Evolutionary conservation across 345 rosid genomes (phyloP).

Genomic region (Cochlearia excelsa): DNA sequence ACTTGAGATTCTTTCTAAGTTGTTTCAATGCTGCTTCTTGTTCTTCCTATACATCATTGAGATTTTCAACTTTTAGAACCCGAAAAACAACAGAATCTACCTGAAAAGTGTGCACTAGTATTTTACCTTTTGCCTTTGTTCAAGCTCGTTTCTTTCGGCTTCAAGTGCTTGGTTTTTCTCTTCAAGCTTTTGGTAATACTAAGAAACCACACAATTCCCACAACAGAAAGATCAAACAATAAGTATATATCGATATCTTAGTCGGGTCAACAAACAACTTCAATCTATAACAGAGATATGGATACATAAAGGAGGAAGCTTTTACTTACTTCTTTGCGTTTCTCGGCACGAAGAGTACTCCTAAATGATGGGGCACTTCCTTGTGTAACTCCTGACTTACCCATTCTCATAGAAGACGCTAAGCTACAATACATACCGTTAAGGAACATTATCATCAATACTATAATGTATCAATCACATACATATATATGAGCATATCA

Average conservation of each 20-base stretch:
- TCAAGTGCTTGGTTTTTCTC: constrained; percentile 81
- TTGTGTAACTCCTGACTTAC: constrained; percentile 62
- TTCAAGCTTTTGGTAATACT: constrained; percentile 83
- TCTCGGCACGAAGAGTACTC: constrained; percentile 76
- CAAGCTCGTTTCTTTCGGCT: constrained; percentile 69
- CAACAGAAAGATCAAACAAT: constrained; percentile 1
- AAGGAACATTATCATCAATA: constrained; percentile 15
- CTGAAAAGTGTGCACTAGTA: neutral
- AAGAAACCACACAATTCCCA: constrained; percentile 15
- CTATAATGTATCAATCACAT: neutral
- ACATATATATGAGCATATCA: constrained; percentile 1
- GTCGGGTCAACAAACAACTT: neutral
- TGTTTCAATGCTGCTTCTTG: constrained; percentile 89
- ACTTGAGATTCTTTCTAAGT: constrained; percentile 74
- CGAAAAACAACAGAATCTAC: constrained; percentile 7
- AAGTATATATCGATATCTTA: constrained; percentile 1
- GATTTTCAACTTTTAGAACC: neutral
- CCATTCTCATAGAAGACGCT: constrained; percentile 51
- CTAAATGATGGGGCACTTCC: constrained; percentile 90
- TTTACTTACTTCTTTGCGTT: constrained; percentile 71
- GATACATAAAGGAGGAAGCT: constrained; percentile 1
- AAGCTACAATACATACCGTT: constrained; percentile 29
- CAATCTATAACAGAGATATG: neutral
- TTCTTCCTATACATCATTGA: constrained; percentile 60
- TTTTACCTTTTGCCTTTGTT: constrained; percentile 71